Evolutionary conservation across 2,329 filamentous ascomycete species (phyloP).

Genomic region (Graphilbum ipis-grandicollis): DNA sequence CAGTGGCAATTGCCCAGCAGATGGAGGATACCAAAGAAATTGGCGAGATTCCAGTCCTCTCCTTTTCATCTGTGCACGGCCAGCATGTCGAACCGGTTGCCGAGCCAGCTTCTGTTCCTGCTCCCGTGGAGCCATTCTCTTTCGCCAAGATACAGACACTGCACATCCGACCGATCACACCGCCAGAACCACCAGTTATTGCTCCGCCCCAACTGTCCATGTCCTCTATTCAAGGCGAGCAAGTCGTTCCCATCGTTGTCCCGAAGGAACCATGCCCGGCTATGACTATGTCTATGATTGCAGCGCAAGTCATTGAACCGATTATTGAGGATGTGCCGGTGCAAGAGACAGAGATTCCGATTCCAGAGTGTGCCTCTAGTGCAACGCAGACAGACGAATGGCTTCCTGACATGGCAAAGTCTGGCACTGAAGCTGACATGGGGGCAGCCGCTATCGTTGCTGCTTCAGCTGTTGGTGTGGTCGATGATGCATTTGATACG

Average conservation of each 20-base stretch:
- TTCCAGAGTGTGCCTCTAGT: slow-evolving; percentile 8
- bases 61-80: slow-evolving; percentile 25
- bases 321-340: neutral
- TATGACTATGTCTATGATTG: slow-evolving; percentile 4
- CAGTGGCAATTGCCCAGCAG: neutral
- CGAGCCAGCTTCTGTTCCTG: slow-evolving; percentile 2
- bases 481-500: slow-evolving; percentile 19
- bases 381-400: slow-evolving; percentile 8
- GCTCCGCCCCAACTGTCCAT: slow-evolving; percentile 14
- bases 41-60: slow-evolving; percentile 1
- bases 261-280: slow-evolving; percentile 7
- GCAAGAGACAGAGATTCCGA: neutral
- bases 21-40: neutral
- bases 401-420: neutral
- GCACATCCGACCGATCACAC: neutral
- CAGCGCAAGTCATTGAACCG: slow-evolving; percentile 3
- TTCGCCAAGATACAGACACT: slow-evolving; percentile 20
- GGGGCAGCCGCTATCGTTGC: neutral
- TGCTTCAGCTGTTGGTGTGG: neutral
- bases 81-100: slow-evolving; percentile 15
- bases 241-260: slow-evolving; percentile 12
- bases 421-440: too few species aligned
- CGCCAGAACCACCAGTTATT: neutral
- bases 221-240: slow-evolving; percentile 19
- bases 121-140: slow-evolving; percentile 1